These are phyloP conservation scores for Cardamine occulta DNA, from an alignment of 345 rosid species.

Conservation along the genomic window DNA sequence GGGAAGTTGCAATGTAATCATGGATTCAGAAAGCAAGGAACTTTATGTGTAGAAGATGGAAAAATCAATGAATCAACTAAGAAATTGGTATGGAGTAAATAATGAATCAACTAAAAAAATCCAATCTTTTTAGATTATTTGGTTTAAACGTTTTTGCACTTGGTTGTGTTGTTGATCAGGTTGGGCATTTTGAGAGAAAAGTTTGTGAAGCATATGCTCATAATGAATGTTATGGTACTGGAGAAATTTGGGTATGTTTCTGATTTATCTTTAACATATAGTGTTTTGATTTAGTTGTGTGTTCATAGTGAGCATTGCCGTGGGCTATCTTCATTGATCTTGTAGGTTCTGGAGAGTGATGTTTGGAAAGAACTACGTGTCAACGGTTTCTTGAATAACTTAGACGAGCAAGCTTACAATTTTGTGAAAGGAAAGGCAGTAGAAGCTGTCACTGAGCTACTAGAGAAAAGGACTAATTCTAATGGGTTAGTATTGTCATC, in stretches of 20 bases:
- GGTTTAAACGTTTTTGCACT: not conserved
- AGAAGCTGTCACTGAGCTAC: slow-evolving; percentile 48
- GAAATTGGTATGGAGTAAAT: slow-evolving; percentile 81
- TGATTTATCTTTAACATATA: not conserved
- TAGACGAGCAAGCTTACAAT: slow-evolving; percentile 48
- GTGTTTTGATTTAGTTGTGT: not conserved
- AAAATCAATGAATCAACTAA: slow-evolving; percentile 69
- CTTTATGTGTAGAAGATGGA: slow-evolving; percentile 81
- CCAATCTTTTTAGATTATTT: slow-evolving; percentile 51
- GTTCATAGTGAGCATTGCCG: not conserved
- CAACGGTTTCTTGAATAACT: slow-evolving; percentile 45
- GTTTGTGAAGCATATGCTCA: slow-evolving; percentile 68
- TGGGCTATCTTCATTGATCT: not conserved
- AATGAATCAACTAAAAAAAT: slow-evolving; percentile 66
- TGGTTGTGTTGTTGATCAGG: slow-evolving; percentile 47
- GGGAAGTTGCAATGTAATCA: slow-evolving; percentile 68
- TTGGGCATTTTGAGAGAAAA: slow-evolving; percentile 56
- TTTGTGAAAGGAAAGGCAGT: slow-evolving; percentile 58
- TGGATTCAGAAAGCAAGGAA: slow-evolving; percentile 65
- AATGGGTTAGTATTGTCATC: slow-evolving; percentile 59
- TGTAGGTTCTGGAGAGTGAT: slow-evolving; percentile 64
- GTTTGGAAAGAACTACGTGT: slow-evolving; percentile 61
- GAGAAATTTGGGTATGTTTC: slow-evolving; percentile 67
- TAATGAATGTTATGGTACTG: slow-evolving; percentile 65
- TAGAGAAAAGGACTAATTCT: slow-evolving; percentile 59